Percentiles rank a stretch among this genome's conserved stretches.
Evolutionary conservation across 169 alveolate genomes (phyloP).

Genomic region (Eimeria tenella): DNA sequence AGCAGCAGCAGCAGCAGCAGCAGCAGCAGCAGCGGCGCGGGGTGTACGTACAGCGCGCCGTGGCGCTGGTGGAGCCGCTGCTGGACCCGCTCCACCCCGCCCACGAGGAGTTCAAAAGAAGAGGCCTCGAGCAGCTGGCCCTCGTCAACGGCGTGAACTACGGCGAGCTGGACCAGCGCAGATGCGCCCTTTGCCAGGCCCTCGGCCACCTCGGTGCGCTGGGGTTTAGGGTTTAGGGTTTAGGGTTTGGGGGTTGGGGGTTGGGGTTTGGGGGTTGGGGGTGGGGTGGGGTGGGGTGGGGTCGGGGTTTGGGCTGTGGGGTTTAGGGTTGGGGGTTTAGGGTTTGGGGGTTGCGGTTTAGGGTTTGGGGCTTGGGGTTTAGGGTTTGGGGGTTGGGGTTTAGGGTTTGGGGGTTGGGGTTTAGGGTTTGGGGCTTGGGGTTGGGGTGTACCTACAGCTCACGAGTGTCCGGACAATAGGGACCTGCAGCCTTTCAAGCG

Average conservation of each 20-base stretch:
- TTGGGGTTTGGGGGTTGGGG: too few species aligned
- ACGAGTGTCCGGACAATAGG: constrained; percentile 79
- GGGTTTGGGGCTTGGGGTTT: too few species aligned
- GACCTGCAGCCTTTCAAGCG: constrained; percentile 69
- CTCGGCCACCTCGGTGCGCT: constrained; percentile 78
- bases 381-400: too few species aligned
- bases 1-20: neutral
- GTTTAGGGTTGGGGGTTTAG: too few species aligned
- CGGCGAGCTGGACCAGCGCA: constrained; percentile 52
- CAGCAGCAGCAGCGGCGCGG: too few species aligned
- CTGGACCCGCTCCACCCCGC: constrained; percentile 74
- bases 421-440: too few species aligned
- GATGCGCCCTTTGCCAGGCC: constrained; percentile 79
- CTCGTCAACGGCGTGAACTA: constrained; percentile 72
- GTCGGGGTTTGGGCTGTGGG: too few species aligned
- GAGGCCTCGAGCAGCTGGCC: constrained; percentile 78
- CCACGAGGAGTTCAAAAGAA: constrained; percentile 71
- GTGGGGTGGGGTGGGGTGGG: too few species aligned
- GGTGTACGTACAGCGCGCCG: constrained; percentile 76
- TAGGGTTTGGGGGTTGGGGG: too few species aligned
- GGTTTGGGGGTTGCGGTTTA: too few species aligned
- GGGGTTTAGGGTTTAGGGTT: too few species aligned
- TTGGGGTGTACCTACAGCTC: constrained; percentile 29
- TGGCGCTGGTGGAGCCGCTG: constrained; percentile 71
- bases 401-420: too few species aligned